A percentile compares a stretch with the other conserved stretches of the same genome.
Evolutionary conservation across 176 grass and related monocot genomes (phyloP).

Genomic region (Ensete glaucum): DNA sequence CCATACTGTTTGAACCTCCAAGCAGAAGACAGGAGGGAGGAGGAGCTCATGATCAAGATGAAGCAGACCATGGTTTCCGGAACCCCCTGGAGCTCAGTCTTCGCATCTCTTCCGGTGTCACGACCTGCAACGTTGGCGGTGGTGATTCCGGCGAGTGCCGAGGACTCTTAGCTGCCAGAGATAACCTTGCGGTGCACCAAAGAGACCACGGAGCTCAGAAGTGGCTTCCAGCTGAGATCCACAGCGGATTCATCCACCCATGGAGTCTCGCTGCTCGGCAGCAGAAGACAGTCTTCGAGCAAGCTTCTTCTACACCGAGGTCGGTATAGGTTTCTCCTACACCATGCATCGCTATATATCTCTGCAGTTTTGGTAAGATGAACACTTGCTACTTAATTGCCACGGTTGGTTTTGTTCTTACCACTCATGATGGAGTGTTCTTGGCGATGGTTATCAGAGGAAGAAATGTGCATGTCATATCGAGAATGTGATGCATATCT

Average conservation of each 20-base stretch:
- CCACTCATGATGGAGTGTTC: not conserved
- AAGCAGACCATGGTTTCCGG: conserved; percentile 19
- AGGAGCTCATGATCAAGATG: not conserved
- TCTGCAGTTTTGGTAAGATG: too few relatives aligned
- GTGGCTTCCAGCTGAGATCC: conserved; percentile 28
- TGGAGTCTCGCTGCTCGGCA: conserved; percentile 93
- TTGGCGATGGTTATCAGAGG: not conserved
- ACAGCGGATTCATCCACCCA: conserved; percentile 52
- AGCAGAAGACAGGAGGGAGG: not conserved
- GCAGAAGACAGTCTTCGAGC: conserved; percentile 78
- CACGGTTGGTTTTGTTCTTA: not conserved
- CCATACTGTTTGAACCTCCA: not conserved
- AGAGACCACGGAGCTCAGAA: conserved; percentile 4
- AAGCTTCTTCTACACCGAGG: conserved; percentile 21
- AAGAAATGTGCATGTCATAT: not conserved
- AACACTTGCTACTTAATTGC: not conserved
- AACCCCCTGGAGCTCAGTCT: conserved; percentile 72
- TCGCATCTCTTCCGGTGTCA: conserved; percentile 37
- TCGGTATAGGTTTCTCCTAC: not conserved
- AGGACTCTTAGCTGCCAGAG: not conserved
- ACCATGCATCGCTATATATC: too few relatives aligned
- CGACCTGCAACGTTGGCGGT: not conserved
- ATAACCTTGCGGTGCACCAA: not conserved
- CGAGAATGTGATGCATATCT: not conserved
- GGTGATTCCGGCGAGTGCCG: not conserved